A percentile compares a stretch with the other conserved stretches of the same genome.
Evolutionary conservation across 1,139 yeast species (phyloP).

Genomic region (Scheffersomyces stambukii): DNA sequence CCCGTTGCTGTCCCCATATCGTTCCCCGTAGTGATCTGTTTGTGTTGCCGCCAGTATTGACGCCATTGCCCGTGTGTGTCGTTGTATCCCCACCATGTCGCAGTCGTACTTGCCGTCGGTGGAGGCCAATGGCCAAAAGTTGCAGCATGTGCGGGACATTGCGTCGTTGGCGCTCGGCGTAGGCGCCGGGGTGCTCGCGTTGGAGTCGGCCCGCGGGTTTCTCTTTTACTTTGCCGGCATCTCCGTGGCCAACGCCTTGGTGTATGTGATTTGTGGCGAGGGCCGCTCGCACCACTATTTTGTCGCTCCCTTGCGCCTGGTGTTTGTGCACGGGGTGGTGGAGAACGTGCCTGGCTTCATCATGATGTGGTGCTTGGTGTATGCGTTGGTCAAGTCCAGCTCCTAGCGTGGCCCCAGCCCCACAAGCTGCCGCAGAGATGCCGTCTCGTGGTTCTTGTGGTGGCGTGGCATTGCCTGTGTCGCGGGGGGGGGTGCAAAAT

Average conservation of each 20-base stretch:
- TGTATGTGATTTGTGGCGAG: conserved; percentile 39
- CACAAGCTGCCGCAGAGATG: too few species aligned
- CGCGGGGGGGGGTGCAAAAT: too few species aligned
- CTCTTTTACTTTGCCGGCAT: conserved; percentile 52
- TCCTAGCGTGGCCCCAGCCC: too few species aligned
- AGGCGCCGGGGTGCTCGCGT: conserved; percentile 66
- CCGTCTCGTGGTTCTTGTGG: too few species aligned
- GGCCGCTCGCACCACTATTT: conserved; percentile 46
- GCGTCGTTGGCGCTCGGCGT: conserved; percentile 65
- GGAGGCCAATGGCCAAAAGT: conserved; percentile 33
- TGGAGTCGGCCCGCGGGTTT: conserved; percentile 65
- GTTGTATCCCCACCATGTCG: too few species aligned
- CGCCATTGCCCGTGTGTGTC: too few species aligned
- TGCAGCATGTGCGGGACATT: conserved; percentile 58
- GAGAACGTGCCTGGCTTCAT: conserved; percentile 65
- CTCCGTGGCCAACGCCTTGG: conserved; percentile 37
- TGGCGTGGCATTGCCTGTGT: too few species aligned
- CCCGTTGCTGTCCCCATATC: too few species aligned
- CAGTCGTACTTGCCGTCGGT: conserved; percentile 25
- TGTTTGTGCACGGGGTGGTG: conserved; percentile 53
- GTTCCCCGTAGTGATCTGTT: too few species aligned
- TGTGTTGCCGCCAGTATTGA: too few species aligned
- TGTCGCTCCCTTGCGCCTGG: conserved; percentile 49
- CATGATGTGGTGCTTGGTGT: conserved; percentile 83
- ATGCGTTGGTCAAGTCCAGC: conserved; percentile 49